Evolutionary conservation across 2,329 filamentous ascomycete genomes (phyloP).

Genomic region (Pseudovirgaria hyperparasitica): DNA sequence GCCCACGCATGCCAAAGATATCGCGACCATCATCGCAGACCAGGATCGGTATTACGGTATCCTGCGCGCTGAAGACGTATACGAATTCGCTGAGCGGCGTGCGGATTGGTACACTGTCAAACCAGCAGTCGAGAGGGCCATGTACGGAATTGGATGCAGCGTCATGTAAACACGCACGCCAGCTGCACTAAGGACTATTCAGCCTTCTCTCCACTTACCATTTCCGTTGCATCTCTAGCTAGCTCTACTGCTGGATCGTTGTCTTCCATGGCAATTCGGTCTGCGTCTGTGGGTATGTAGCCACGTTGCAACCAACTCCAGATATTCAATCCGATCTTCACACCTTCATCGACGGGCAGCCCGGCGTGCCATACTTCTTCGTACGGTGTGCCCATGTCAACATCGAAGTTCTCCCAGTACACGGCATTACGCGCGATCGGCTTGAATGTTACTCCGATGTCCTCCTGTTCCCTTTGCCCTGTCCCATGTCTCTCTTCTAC

Average conservation of each 20-base stretch:
- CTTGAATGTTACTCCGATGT: conserved; percentile 43
- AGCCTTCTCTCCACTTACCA: too few relatives aligned
- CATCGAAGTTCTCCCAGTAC: conserved; percentile 48
- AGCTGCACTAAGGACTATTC: not conserved
- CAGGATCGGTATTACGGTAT: conserved; percentile 80
- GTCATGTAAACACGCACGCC: conserved; percentile 50
- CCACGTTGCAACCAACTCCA: conserved; percentile 59
- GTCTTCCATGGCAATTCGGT: too few relatives aligned
- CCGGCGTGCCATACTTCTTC: conserved; percentile 49
- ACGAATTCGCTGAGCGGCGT: conserved; percentile 86
- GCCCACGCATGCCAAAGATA: conserved; percentile 74
- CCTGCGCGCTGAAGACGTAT: conserved; percentile 91
- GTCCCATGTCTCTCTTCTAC: conserved; percentile 7
- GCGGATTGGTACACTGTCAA: conserved; percentile 93
- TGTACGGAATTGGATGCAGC: conserved; percentile 87
- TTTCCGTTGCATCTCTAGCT: too few relatives aligned
- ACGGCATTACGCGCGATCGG: conserved; percentile 45
- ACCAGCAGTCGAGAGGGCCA: conserved; percentile 80
- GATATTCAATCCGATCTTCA: conserved; percentile 50
- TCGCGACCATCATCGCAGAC: conserved; percentile 91
- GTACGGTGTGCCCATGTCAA: conserved; percentile 43
- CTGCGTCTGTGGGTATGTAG: too few relatives aligned
- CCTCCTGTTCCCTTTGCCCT: conserved; percentile 10
- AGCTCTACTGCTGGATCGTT: too few relatives aligned
- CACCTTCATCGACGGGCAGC: conserved; percentile 41